These are phyloP conservation scores for Salix udensis DNA, from an alignment of 345 rosid genomes.

Conservation along the genomic window DNA sequence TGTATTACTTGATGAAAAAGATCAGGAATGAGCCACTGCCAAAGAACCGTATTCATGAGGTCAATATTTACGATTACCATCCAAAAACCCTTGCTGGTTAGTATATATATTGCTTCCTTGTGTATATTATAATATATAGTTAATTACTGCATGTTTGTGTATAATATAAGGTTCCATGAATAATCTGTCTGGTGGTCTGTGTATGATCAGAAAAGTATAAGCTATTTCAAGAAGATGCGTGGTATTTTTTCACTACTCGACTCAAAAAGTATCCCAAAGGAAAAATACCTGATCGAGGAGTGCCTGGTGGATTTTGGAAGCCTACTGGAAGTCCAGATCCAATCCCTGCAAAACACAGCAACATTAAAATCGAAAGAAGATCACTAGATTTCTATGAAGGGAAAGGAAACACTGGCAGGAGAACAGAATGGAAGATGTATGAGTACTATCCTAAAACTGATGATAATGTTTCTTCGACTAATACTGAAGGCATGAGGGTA, in stretches of 20 bases:
- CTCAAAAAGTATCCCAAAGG: slow-evolving; percentile 4
- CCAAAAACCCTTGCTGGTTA: background rate
- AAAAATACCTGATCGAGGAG: background rate
- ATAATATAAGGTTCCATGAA: background rate
- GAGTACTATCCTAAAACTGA: background rate
- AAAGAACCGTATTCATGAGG: background rate
- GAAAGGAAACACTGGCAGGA: background rate
- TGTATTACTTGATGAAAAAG: background rate
- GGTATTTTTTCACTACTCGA: slow-evolving; percentile 15
- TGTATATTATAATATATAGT: too few relatives aligned
- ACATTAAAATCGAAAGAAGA: background rate
- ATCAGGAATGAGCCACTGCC: background rate
- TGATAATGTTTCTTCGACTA: background rate
- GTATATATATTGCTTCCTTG: background rate
- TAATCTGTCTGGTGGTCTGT: background rate
- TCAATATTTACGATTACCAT: background rate
- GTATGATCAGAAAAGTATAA: background rate
- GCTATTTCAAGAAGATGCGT: background rate
- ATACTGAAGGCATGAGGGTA: background rate
- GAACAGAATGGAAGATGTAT: background rate
- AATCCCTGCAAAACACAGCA: background rate
- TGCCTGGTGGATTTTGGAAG: slow-evolving; percentile 13
- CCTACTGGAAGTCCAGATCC: background rate
- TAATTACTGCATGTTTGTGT: too few relatives aligned
- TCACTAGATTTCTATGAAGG: slow-evolving; percentile 7